Evolutionary conservation across 257 asterid genomes (phyloP).

Genomic region (Nicotiana noctiflora): DNA sequence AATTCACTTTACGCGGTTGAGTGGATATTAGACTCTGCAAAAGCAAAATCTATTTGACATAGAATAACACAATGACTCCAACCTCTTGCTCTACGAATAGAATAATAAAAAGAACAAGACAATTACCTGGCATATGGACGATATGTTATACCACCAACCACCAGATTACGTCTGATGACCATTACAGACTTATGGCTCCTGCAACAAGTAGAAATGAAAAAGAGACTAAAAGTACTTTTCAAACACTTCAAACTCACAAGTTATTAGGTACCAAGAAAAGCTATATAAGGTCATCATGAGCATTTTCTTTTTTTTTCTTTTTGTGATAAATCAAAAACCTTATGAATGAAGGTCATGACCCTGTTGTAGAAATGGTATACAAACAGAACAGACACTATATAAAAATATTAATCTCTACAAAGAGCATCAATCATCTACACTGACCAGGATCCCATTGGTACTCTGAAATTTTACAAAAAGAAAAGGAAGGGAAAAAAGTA

Average conservation of each 20-base stretch:
- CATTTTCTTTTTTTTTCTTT: not conserved
- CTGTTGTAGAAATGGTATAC: not conserved
- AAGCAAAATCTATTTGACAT: not conserved
- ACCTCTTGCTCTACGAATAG: conserved; percentile 3
- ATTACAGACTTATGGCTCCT: conserved; percentile 95
- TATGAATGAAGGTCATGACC: not conserved
- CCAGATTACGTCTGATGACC: conserved; percentile 75
- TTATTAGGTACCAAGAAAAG: conserved; percentile 1
- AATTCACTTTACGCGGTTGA: not conserved
- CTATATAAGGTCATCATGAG: not conserved
- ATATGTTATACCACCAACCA: conserved; percentile 97
- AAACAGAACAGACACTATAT: not conserved
- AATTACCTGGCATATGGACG: conserved; percentile 81
- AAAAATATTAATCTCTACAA: not conserved
- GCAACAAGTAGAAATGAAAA: conserved; percentile 25
- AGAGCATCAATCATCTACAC: not conserved
- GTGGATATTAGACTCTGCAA: not conserved
- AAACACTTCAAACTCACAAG: not conserved
- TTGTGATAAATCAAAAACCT: not conserved
- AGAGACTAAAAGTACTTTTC: conserved; percentile 2
- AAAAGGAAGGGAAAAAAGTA: too few species aligned
- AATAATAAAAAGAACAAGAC: conserved; percentile 8
- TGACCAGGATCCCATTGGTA: not conserved
- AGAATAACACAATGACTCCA: not conserved
- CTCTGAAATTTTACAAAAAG: not conserved